These are phyloP conservation scores for Recurvomyces mirabilis DNA, from an alignment of 495 filamentous ascomycete species.

Conservation along the genomic window DNA sequence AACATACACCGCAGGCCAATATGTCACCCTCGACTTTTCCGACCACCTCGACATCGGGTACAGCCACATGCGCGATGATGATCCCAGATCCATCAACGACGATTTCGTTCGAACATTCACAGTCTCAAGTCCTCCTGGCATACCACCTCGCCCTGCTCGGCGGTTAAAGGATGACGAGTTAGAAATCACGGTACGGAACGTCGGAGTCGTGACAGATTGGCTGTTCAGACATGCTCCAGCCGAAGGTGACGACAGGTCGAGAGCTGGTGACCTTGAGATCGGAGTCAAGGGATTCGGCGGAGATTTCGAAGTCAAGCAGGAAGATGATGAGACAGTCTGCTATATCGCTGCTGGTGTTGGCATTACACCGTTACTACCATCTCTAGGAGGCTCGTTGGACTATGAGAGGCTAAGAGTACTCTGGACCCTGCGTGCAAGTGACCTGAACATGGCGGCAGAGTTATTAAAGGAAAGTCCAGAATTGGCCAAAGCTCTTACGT, in stretches of 20 bases:
- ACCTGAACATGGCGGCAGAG: slow-evolving; percentile 52
- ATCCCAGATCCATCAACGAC: slow-evolving; percentile 67
- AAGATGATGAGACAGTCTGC: slow-evolving; percentile 23
- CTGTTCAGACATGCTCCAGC: slow-evolving; percentile 46
- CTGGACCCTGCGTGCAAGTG: slow-evolving; percentile 52
- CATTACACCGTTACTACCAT: slow-evolving; percentile 65
- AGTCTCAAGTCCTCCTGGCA: slow-evolving; percentile 45
- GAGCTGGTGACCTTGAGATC: slow-evolving; percentile 39
- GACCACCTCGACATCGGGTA: slow-evolving; percentile 58
- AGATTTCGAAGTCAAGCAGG: slow-evolving; percentile 44
- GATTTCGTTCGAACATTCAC: slow-evolving; percentile 77
- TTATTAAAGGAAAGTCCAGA: slow-evolving; percentile 41
- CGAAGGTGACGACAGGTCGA: slow-evolving; percentile 24
- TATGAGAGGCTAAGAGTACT: slow-evolving; percentile 41
- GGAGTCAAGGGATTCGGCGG: slow-evolving; percentile 64
- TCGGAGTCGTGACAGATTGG: slow-evolving; percentile 55
- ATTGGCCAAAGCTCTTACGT: slow-evolving; percentile 39
- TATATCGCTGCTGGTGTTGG: slow-evolving; percentile 72
- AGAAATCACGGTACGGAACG: slow-evolving; percentile 57
- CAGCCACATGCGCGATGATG: slow-evolving; percentile 68
- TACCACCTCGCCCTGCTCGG: slow-evolving; percentile 11
- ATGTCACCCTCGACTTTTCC: slow-evolving; percentile 61
- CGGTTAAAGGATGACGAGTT: slow-evolving; percentile 37
- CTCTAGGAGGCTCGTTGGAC: slow-evolving; percentile 38
- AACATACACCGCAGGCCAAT: slow-evolving; percentile 58